Evolutionary conservation across 2,329 filamentous ascomycete species (phyloP), one percentile per base, ranked within the genome.

Genomic region (Trichoderma hamatum): DNA sequence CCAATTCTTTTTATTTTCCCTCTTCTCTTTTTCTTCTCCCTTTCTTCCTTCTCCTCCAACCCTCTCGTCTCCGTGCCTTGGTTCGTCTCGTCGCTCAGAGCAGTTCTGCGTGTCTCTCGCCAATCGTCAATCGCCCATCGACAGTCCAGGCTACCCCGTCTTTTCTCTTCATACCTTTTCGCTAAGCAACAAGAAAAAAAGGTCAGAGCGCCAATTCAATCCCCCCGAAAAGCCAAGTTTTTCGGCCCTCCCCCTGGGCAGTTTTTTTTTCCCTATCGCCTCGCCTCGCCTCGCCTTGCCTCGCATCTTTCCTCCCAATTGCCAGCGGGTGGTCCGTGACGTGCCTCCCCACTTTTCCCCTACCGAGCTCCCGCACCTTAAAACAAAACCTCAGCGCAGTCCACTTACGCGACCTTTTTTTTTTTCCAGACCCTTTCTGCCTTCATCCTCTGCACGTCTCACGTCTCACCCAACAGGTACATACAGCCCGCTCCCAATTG

Each of bases 331-430:
- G 72, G 73, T 66, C 72, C 72, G 73, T 72, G 71, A 72, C 70
- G 70, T 72, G 70, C 59, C 61, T 54, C 68, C 63, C 71, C 70
- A 61, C 70, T 72, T 68, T 70, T 72, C 43, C 60, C 65, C 62
- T 66, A 43, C 63, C 39, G 61, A 68, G 70, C 72, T 70, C 59
- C 56, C 63, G 46, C 62, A 65, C 71, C 34, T 70, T 72, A 68
- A 71, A 68, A 74, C 74, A 74, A 75, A 75, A 75, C 72, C 72
- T 69, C 71, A 67, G 67, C 59, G 58, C 70, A 71, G 66, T 73
- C 73, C 74, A 62, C 72, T 71, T 70, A 56, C 73, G 73, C 73
- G 72, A 68, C 71, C 69, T 51, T 67, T 67, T 61, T 43, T 43
- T 43, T 43, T 43, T 43, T n/a, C 39, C 62, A 64, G 54, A 65